These are phyloP conservation scores for Vanderwaltozyma polyspora DNA, from an alignment of 805 yeast species.

Conservation along the genomic window DNA sequence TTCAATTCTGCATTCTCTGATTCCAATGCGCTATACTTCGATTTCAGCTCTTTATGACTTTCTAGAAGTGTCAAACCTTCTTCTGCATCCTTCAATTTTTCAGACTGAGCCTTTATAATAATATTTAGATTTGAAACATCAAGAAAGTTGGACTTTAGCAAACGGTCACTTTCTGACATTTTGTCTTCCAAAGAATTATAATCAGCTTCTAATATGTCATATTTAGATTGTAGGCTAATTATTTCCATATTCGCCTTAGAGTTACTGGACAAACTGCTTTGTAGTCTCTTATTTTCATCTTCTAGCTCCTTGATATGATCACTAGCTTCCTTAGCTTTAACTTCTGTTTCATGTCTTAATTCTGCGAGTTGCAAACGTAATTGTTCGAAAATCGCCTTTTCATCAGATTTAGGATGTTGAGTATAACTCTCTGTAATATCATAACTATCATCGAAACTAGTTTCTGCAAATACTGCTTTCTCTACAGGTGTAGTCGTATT, in stretches of 20 bases:
- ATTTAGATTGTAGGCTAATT: constrained; percentile 8
- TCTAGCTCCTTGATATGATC: constrained; percentile 42
- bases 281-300: constrained; percentile 1
- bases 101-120: constrained; percentile 43
- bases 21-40: constrained; percentile 33
- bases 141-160: constrained; percentile 41
- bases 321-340: constrained; percentile 48
- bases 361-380: constrained; percentile 28
- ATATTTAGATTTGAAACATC: constrained; percentile 43
- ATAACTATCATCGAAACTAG: too few species aligned
- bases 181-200: constrained; percentile 33
- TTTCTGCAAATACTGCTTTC: too few species aligned
- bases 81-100: constrained; percentile 35
- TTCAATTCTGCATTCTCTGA: constrained; percentile 35
- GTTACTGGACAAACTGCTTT: neutral
- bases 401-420: too few species aligned
- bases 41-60: constrained; percentile 38
- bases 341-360: constrained; percentile 34
- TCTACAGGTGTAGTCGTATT: neutral
- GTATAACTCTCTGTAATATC: too few species aligned
- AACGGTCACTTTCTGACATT: constrained; percentile 37
- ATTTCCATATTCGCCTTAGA: constrained; percentile 21
- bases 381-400: constrained; percentile 20
- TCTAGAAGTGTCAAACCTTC: constrained; percentile 26
- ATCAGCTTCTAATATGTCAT: constrained; percentile 32